Percentiles rank a stretch among this genome's conserved stretches.
Evolutionary conservation across 1,284 basidiomycete species (phyloP).

Genomic region (Singerocomus inundabilis): DNA sequence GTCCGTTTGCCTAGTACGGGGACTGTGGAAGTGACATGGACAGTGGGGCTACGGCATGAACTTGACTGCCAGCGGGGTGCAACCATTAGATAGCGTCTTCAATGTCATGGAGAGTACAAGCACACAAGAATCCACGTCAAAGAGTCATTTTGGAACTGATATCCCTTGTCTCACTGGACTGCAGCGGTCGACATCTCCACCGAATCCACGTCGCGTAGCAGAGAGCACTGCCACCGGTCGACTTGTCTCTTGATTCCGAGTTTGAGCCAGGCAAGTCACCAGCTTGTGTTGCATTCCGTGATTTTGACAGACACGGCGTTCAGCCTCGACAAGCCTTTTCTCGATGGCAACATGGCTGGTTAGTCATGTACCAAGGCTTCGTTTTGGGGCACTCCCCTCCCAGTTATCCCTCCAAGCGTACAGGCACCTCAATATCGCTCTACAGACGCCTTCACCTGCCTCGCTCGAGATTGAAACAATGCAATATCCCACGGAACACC

Average conservation of each 20-base stretch:
- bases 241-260: background rate
- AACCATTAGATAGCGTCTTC: too few species aligned
- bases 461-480: slow-evolving; percentile 32
- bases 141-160: too few species aligned
- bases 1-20: too few species aligned
- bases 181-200: too few species aligned
- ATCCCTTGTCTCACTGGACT: too few species aligned
- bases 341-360: slow-evolving; percentile 29
- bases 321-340: background rate
- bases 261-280: background rate
- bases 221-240: slow-evolving; percentile 9
- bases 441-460: slow-evolving; percentile 28
- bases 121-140: too few species aligned
- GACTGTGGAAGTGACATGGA: background rate
- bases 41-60: background rate
- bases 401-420: slow-evolving; percentile 20
- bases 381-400: slow-evolving; percentile 8
- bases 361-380: slow-evolving; percentile 13
- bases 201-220: too few species aligned
- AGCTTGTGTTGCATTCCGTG: background rate
- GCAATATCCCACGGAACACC: slow-evolving; percentile 26
- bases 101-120: too few species aligned
- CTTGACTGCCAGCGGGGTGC: background rate
- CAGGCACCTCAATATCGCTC: slow-evolving; percentile 23
- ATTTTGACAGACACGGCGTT: background rate